Evolutionary conservation across 768 basidiomycete genomes (phyloP), one percentile per base, ranked within the genome.

Genomic region (Paxillus involutus): DNA sequence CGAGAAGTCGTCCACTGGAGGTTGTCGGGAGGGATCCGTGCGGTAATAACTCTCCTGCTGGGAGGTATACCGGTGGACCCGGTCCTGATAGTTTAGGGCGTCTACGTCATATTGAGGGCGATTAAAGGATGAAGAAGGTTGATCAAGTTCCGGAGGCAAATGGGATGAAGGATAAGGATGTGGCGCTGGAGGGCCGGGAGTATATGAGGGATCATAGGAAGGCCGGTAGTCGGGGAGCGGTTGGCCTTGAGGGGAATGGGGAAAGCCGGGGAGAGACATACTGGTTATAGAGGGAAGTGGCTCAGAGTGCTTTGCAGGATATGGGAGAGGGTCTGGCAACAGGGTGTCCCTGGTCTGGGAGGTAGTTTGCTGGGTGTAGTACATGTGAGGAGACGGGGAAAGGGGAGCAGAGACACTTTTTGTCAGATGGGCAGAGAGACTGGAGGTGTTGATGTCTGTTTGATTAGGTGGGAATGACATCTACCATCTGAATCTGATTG

Each of bases 241-340:
- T 9, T 56, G 42, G 16, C 33, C 33, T 24, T 43, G 51, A 11
- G 47, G 21, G 41, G 57, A 47, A 19, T 49, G 32, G 11, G 49
- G 39, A n/a, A 46, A 24, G 35, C 35, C 48, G 16, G 59, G 53
- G 47, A 66, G 49, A 33, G 66, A 63, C 66, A 68, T 67, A 47
- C 53, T 56, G 40, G 26, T 16, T 29, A 59, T 59, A 26, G 53
- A 44, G 26, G 54, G 53, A 16, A 56, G 59, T 52, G 33, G 37
- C 24, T 56, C 51, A 1, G 58, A 50, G 21, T 29, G 44, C 24
- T 47, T 46, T 7, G 44, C 13, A 6, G 46, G 53, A 48, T 46
- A 51, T 29, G 39, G 35, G 21, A 45, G 24, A 19, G 26, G 3
- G 24, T 53, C 42, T 41, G 45, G 39, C 24, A 30, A 32, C 16